Conservation (phyloP, 306 rosid species). For the Prunus fruticosa region DNA sequence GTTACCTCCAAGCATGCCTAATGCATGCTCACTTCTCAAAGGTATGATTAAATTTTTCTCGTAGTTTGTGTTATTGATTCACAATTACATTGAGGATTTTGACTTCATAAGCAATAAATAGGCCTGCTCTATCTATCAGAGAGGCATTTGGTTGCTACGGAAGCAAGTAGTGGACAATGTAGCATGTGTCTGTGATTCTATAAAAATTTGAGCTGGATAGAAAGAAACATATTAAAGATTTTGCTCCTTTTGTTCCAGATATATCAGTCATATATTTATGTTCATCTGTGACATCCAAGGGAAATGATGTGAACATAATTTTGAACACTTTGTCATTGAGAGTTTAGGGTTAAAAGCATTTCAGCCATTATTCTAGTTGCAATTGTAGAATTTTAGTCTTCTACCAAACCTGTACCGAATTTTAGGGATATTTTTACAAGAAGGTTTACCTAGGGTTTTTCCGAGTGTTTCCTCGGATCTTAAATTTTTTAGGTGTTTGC, state of each 20-base stretch:
- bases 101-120: conserved; percentile 10
- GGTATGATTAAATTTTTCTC: conserved; percentile 46
- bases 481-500: background rate
- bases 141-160: conserved; percentile 13
- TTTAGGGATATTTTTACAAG: background rate
- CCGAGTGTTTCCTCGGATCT: background rate
- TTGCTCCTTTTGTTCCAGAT: background rate
- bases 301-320: background rate
- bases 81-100: conserved; percentile 9
- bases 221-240: conserved; percentile 4
- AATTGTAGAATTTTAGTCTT: background rate
- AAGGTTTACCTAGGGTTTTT: background rate
- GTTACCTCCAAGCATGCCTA: conserved; percentile 97
- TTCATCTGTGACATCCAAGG: background rate
- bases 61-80: conserved; percentile 21
- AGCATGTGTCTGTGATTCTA: conserved; percentile 4
- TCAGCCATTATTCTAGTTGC: background rate
- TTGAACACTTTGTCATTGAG: background rate
- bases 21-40: conserved; percentile 99
- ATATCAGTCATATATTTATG: background rate
- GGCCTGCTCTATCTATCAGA: conserved; percentile 14
- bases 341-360: background rate
- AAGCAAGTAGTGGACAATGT: conserved; percentile 19
- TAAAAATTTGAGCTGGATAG: conserved; percentile 10
- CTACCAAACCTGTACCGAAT: background rate